These are phyloP conservation scores for Obelidium mucronatum DNA, from an alignment of 192 early-diverging fungal species.

Conservation along the genomic window DNA sequence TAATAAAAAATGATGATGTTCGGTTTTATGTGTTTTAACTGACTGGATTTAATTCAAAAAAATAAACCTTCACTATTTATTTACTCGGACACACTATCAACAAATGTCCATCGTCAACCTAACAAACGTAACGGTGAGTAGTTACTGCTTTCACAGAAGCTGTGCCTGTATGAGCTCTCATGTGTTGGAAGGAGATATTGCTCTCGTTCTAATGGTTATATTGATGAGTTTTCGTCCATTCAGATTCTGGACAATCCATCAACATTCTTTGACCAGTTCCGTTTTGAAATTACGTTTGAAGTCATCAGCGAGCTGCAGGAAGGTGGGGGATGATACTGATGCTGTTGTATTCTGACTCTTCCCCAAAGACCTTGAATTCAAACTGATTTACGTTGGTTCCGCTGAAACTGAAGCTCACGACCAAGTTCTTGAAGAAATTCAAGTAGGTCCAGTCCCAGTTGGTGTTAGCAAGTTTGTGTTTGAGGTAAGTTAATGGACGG, in stretches of 20 bases:
- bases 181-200: no score
- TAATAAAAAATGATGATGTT: constrained; percentile 9
- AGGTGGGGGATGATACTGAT: no score
- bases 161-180: no score
- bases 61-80: no score
- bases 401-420: constrained; percentile 84
- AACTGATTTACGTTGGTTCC: constrained; percentile 91
- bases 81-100: no score
- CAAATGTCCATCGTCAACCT: constrained; percentile 35
- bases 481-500: constrained; percentile 59
- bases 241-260: constrained; percentile 88
- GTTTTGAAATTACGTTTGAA: constrained; percentile 98
- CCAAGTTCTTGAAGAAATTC: constrained; percentile 93
- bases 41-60: not conserved
- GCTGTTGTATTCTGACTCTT: no score
- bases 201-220: no score
- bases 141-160: not conserved
- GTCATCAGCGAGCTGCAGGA: constrained; percentile 85
- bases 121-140: constrained; percentile 31
- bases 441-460: constrained; percentile 95
- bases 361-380: constrained; percentile 98
- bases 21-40: not conserved
- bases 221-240: no score
- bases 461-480: constrained; percentile 96
- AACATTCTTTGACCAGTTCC: constrained; percentile 79